phyloP scores from a whole-genome alignment of 495 filamentous ascomycete species.

The Aspergillus olivimuriae region DNA sequence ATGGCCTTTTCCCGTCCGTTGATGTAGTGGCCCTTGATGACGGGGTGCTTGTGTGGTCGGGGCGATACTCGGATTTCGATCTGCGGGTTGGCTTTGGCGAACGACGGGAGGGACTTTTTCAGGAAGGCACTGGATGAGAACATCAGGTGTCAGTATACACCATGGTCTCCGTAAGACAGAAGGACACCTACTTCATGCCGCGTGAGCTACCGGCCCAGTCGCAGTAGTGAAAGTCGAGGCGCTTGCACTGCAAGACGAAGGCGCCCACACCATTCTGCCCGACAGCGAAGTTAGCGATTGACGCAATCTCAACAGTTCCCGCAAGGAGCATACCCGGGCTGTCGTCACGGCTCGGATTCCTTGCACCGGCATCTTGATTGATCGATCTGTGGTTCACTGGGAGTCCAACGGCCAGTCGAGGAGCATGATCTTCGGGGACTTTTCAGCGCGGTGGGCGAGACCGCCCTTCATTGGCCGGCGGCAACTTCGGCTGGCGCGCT shows the following conservation, averaged over 20 bases:
- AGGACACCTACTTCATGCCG: constrained; percentile 81
- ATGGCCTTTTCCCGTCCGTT: constrained; percentile 83
- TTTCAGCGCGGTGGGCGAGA: constrained; percentile 8
- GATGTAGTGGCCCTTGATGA: constrained; percentile 81
- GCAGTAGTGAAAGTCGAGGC: constrained; percentile 93
- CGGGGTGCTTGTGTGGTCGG: constrained; percentile 77
- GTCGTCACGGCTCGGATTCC: constrained; percentile 43
- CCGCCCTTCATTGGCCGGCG: constrained; percentile 21
- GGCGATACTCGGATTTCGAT: constrained; percentile 89
- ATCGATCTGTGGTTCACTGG: constrained; percentile 9
- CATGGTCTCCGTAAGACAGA: background rate
- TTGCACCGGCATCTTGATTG: constrained; percentile 57
- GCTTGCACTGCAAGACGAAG: constrained; percentile 95
- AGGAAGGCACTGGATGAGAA: constrained; percentile 84
- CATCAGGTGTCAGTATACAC: too few species aligned
- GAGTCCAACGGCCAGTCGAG: constrained; percentile 1
- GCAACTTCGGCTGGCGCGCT: constrained; percentile 17
- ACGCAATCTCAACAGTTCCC: background rate
- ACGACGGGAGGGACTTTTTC: constrained; percentile 62
- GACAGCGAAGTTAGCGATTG: constrained; percentile 4
- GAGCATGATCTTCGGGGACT: constrained; percentile 10
- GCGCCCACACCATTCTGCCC: constrained; percentile 91
- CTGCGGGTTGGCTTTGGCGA: constrained; percentile 75
- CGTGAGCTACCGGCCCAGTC: constrained; percentile 85
- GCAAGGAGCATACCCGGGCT: constrained; percentile 28